Conservation (phyloP, 1,139 yeast species). For the Saccharomyces hybrid region DNA sequence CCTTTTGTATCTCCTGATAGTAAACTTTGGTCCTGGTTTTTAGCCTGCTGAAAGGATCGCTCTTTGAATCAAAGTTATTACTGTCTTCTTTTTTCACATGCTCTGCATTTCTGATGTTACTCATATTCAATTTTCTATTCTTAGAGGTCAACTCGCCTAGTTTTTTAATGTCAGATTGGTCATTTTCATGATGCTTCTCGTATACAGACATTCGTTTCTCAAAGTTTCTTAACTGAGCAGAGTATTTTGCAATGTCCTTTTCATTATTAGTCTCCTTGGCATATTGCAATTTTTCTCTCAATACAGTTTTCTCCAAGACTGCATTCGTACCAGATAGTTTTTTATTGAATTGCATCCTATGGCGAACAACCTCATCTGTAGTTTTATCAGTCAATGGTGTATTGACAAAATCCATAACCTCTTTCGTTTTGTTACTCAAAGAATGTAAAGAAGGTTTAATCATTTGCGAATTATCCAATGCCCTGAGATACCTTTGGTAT, state of each 20-base stretch:
- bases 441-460: constrained; percentile 55
- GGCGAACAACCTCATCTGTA: constrained; percentile 71
- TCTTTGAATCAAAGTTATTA: constrained; percentile 40
- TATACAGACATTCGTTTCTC: constrained; percentile 44
- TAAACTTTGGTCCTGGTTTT: constrained; percentile 81
- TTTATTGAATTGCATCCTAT: constrained; percentile 55
- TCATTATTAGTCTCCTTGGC: constrained; percentile 62
- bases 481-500: constrained; percentile 58
- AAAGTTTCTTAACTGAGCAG: constrained; percentile 34
- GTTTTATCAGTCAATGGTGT: constrained; percentile 67
- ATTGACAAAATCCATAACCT: constrained; percentile 52
- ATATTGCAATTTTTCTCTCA: constrained; percentile 67
- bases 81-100: constrained; percentile 44
- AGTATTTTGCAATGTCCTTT: constrained; percentile 40
- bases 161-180: constrained; percentile 32
- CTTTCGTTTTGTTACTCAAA: constrained; percentile 57
- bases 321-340: constrained; percentile 63
- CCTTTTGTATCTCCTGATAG: constrained; percentile 46
- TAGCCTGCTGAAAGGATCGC: constrained; percentile 86
- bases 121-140: constrained; percentile 74
- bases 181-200: constrained; percentile 33
- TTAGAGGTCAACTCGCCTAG: constrained; percentile 41
- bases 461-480: constrained; percentile 53
- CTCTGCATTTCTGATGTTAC: constrained; percentile 75
- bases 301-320: constrained; percentile 65